Percentiles rank a stretch among this genome's conserved stretches.
phyloP scores from a whole-genome alignment of 2,329 filamentous ascomycete genomes.

The Arthrobotrys entomopaga region DNA sequence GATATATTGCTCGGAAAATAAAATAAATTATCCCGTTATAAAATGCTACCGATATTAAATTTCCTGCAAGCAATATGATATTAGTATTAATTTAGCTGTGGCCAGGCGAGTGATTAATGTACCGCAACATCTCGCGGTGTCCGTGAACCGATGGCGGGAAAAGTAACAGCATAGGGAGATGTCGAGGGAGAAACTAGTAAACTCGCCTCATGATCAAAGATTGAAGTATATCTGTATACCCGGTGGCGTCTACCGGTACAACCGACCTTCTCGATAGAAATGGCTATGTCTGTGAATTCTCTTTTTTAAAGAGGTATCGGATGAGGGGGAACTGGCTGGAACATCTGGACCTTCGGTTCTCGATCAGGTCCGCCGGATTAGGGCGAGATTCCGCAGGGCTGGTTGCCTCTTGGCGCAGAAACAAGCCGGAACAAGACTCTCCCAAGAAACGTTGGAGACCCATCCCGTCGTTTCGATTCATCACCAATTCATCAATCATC shows the following conservation, averaged over 20 bases:
- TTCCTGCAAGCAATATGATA: too few relatives aligned
- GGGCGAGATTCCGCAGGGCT: constrained; percentile 3
- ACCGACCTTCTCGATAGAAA: constrained; percentile 25
- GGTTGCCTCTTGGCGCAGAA: constrained; percentile 51
- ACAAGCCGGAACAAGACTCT: constrained; percentile 55
- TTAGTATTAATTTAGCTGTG: too few relatives aligned
- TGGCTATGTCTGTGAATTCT: too few relatives aligned
- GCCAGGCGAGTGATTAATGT: too few relatives aligned
- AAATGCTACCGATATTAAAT: too few relatives aligned
- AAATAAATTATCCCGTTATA: too few relatives aligned
- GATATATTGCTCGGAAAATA: too few relatives aligned
- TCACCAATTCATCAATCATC: constrained; percentile 9
- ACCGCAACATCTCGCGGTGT: too few relatives aligned
- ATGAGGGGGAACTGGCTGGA: constrained; percentile 3
- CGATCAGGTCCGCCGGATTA: constrained; percentile 40
- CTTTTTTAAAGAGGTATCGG: not conserved
- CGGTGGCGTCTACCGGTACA: not conserved
- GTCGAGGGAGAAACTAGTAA: not conserved
- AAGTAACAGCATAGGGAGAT: too few relatives aligned
- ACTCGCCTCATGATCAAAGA: not conserved
- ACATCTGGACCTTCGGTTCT: constrained; percentile 39
- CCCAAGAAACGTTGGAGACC: constrained; percentile 40
- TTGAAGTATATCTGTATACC: not conserved
- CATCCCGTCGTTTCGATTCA: constrained; percentile 21
- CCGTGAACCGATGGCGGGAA: too few relatives aligned